Percentiles rank a stretch among this genome's conserved stretches.
Conservation (phyloP, 2,329 filamentous ascomycete species). For the Didymella pinodella region DNA sequence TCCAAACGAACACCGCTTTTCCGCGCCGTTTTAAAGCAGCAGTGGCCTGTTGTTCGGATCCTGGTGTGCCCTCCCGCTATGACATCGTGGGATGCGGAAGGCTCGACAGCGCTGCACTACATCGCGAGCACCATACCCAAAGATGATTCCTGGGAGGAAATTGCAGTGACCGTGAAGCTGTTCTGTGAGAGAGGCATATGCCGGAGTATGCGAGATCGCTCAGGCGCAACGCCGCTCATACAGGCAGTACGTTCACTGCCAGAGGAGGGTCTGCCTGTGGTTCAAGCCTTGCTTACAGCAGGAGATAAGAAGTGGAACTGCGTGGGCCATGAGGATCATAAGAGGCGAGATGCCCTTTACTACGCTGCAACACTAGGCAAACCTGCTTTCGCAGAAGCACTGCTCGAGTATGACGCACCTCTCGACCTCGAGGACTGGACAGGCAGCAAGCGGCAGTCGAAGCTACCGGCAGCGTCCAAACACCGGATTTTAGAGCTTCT, state of each 20-base stretch:
- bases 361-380: conserved; percentile 42
- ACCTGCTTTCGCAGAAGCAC: conserved; percentile 32
- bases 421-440: conserved; percentile 41
- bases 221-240: conserved; percentile 48
- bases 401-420: conserved; percentile 40
- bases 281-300: conserved; percentile 37
- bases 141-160: conserved; percentile 37
- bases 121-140: conserved; percentile 36
- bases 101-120: conserved; percentile 45
- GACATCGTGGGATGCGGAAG: conserved; percentile 44
- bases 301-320: conserved; percentile 35
- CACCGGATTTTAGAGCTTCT: conserved; percentile 2
- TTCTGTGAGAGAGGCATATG: conserved; percentile 45
- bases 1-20: conserved; percentile 42
- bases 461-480: conserved; percentile 4
- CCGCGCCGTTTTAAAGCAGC: conserved; percentile 38
- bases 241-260: conserved; percentile 40
- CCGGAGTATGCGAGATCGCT: conserved; percentile 44
- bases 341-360: conserved; percentile 36
- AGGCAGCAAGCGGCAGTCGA: conserved; percentile 19
- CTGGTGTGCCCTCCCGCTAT: conserved; percentile 41
- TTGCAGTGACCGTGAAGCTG: conserved; percentile 31
- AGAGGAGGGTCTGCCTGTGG: conserved; percentile 38
- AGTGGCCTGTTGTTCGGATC: conserved; percentile 40
- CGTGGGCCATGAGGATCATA: conserved; percentile 44